These are phyloP conservation scores for Ampelomyces quisqualis DNA, from an alignment of 2,329 filamentous ascomycete genomes.

Conservation along the genomic window DNA sequence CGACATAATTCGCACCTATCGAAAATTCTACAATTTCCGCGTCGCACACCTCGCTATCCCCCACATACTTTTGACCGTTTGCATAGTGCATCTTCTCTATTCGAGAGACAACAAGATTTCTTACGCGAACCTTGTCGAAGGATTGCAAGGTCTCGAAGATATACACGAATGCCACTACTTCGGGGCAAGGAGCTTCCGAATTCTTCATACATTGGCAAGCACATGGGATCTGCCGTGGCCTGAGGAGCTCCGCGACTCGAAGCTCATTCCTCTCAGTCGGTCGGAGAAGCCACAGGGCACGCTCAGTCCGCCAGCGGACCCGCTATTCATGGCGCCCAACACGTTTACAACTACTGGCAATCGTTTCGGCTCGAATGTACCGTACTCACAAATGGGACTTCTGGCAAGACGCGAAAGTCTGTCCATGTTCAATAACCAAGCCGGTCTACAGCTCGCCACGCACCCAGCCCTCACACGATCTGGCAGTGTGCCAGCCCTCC, in stretches of 20 bases:
- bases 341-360: slow-evolving; percentile 11
- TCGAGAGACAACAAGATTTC: slow-evolving; percentile 43
- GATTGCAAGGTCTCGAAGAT: slow-evolving; percentile 46
- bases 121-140: slow-evolving; percentile 44
- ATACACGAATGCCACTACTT: slow-evolving; percentile 49
- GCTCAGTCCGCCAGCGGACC: slow-evolving; percentile 24
- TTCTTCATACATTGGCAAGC: slow-evolving; percentile 45
- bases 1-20: slow-evolving; percentile 45
- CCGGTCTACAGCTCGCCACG: slow-evolving; percentile 18
- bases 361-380: slow-evolving; percentile 10
- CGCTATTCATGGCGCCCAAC: slow-evolving; percentile 19
- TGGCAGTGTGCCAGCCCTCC: slow-evolving; percentile 17
- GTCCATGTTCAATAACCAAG: slow-evolving; percentile 32
- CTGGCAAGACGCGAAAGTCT: slow-evolving; percentile 28
- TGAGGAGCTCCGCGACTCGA: slow-evolving; percentile 35
- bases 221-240: slow-evolving; percentile 50
- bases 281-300: slow-evolving; percentile 11
- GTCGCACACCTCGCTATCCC: slow-evolving; percentile 44
- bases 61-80: slow-evolving; percentile 46
- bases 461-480: slow-evolving; percentile 17
- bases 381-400: slow-evolving; percentile 2
- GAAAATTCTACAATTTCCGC: slow-evolving; percentile 48
- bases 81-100: slow-evolving; percentile 50
- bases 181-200: slow-evolving; percentile 46
- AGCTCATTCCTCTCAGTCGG: slow-evolving; percentile 24